A percentile compares a stretch with the other conserved stretches of the same genome.
Evolutionary conservation across 1,284 basidiomycete species (phyloP).

Genomic region (Caloboletus inedulis): DNA sequence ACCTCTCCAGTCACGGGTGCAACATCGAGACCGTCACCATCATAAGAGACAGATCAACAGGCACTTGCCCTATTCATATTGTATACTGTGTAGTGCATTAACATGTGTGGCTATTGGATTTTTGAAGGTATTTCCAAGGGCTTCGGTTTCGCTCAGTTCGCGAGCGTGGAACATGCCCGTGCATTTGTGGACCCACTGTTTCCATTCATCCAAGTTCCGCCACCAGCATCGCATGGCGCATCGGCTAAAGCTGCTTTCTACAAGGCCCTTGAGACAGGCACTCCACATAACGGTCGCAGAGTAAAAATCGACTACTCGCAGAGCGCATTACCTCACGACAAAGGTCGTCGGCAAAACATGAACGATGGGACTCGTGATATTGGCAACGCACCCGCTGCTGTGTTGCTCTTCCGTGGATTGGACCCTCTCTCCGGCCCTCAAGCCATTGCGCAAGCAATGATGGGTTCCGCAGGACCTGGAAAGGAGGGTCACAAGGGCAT

Average conservation of each 20-base stretch:
- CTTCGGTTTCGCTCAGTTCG: slow-evolving; percentile 92
- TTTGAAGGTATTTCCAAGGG: slow-evolving; percentile 84
- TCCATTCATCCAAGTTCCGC: slow-evolving; percentile 81
- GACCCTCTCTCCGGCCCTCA: slow-evolving; percentile 84
- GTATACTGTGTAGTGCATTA: slow-evolving; percentile 62
- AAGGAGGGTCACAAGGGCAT: slow-evolving; percentile 80
- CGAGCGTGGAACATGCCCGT: slow-evolving; percentile 76
- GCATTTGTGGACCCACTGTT: slow-evolving; percentile 85
- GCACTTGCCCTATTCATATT: slow-evolving; percentile 82
- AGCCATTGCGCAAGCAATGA: slow-evolving; percentile 78
- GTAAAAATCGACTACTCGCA: slow-evolving; percentile 91
- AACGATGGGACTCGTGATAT: slow-evolving; percentile 96
- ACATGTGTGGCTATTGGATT: slow-evolving; percentile 60
- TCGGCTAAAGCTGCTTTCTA: slow-evolving; percentile 66
- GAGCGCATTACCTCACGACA: slow-evolving; percentile 68
- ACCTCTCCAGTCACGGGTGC: slow-evolving; percentile 70
- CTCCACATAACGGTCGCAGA: slow-evolving; percentile 66
- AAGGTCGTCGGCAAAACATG: slow-evolving; percentile 56
- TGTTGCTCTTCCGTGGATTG: slow-evolving; percentile 83
- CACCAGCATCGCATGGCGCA: slow-evolving; percentile 76
- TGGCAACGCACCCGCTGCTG: slow-evolving; percentile 73
- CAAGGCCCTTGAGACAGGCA: slow-evolving; percentile 63
- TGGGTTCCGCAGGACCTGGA: slow-evolving; percentile 59
- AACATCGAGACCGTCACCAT: slow-evolving; percentile 84
- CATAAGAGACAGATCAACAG: slow-evolving; percentile 89